Conservation (phyloP, 2,329 filamentous ascomycete genomes). For the Colletotrichum sp. region DNA sequence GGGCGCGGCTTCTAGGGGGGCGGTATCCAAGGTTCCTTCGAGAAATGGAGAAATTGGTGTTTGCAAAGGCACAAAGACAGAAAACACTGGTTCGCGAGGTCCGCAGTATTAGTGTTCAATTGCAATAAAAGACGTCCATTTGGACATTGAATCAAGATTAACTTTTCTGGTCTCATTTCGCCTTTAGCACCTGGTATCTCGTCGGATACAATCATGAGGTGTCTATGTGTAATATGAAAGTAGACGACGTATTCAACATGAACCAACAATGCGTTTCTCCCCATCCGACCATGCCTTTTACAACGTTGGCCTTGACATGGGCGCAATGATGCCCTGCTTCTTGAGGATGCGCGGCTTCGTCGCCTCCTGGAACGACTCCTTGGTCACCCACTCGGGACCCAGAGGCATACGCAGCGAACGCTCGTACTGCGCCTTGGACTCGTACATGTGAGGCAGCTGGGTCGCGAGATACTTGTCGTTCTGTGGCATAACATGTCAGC, state of each 20-base stretch:
- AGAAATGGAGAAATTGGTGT: constrained; percentile 9
- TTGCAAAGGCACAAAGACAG: neutral
- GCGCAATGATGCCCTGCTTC: constrained; percentile 88
- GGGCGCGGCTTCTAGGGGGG: neutral
- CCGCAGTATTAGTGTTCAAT: neutral
- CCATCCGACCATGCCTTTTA: constrained; percentile 22
- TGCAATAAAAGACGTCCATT: neutral
- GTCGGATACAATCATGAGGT: neutral
- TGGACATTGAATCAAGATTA: neutral
- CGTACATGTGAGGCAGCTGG: constrained; percentile 86
- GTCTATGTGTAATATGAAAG: neutral
- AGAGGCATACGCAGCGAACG: constrained; percentile 83
- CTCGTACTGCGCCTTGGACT: constrained; percentile 89
- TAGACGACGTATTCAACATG: neutral
- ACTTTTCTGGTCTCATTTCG: neutral
- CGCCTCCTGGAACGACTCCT: constrained; percentile 87
- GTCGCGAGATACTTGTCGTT: constrained; percentile 88
- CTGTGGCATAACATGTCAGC: constrained; percentile 40
- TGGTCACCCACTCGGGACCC: constrained; percentile 96
- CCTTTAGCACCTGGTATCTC: neutral
- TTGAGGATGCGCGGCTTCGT: constrained; percentile 89
- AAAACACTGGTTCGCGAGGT: neutral
- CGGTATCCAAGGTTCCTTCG: neutral
- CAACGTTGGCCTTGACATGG: constrained; percentile 77
- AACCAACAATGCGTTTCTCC: neutral